phyloP scores from a whole-genome alignment of 1,284 basidiomycete genomes.

The Rhodotorula sp. region DNA sequence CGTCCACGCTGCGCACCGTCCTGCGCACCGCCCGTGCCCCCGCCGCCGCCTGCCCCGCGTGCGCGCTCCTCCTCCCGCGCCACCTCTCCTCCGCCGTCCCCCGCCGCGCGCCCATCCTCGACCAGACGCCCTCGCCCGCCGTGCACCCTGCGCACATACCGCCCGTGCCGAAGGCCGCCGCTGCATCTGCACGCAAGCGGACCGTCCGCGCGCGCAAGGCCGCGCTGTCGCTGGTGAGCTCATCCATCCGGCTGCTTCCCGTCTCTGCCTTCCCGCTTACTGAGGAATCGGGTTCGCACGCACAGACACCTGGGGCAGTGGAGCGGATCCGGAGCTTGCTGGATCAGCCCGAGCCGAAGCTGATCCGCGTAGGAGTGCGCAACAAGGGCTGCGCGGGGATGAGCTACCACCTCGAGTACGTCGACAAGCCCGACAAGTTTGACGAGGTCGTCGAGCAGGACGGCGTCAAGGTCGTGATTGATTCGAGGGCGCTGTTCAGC shows the following conservation, averaged over 20 bases:
- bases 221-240: slow-evolving; percentile 70
- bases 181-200: slow-evolving; percentile 7
- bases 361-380: slow-evolving; percentile 91
- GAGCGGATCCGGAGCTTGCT: slow-evolving; percentile 68
- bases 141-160: slow-evolving; percentile 9
- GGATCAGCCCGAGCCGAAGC: slow-evolving; percentile 77
- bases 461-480: slow-evolving; percentile 89
- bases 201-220: slow-evolving; percentile 68
- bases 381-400: slow-evolving; percentile 99
- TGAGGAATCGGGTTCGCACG: not conserved
- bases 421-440: slow-evolving; percentile 84
- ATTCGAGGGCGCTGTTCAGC: slow-evolving; percentile 95
- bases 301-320: slow-evolving; percentile 79
- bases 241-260: not conserved
- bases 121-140: slow-evolving; percentile 10
- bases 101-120: slow-evolving; percentile 16
- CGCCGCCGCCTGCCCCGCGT: slow-evolving; percentile 5
- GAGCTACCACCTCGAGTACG: slow-evolving; percentile 96
- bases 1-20: slow-evolving; percentile 7
- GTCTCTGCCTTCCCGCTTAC: not conserved
- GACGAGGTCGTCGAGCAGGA: slow-evolving; percentile 98
- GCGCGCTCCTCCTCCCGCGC: slow-evolving; percentile 10
- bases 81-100: slow-evolving; percentile 4
- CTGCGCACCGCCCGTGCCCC: slow-evolving; percentile 1
- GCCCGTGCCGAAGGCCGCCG: not conserved